A percentile compares a stretch with the other conserved stretches of the same genome.
Conservation (phyloP, 2,329 filamentous ascomycete genomes). For the Colletotrichum sp. region DNA sequence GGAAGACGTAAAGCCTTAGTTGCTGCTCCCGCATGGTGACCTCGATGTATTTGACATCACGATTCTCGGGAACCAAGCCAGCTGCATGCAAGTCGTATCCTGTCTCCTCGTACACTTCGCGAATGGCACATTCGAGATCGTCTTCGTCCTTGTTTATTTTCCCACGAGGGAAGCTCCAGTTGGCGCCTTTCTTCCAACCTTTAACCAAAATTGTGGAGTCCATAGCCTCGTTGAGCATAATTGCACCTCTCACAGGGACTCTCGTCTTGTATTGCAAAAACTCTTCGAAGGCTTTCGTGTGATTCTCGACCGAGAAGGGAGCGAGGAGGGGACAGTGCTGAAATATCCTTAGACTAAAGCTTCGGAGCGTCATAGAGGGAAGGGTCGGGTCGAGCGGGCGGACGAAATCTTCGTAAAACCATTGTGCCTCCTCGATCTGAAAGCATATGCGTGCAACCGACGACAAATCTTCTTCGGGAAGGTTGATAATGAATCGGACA, state of each 20-base stretch:
- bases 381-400: conserved; percentile 84
- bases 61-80: conserved; percentile 73
- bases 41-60: conserved; percentile 80
- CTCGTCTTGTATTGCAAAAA: conserved; percentile 95
- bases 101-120: conserved; percentile 96
- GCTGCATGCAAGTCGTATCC: conserved; percentile 82
- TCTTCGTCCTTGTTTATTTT: conserved; percentile 99
- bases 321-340: conserved; percentile 91
- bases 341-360: conserved; percentile 90
- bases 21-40: conserved; percentile 92
- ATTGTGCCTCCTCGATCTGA: conserved; percentile 98
- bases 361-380: conserved; percentile 83
- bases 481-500: conserved; percentile 97
- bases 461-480: conserved; percentile 87
- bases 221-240: conserved; percentile 93
- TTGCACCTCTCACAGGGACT: conserved; percentile 91
- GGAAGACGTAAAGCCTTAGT: conserved; percentile 90
- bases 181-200: conserved; percentile 96
- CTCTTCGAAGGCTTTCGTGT: conserved; percentile 84
- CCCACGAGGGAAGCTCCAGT: conserved; percentile 95
- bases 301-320: conserved; percentile 77
- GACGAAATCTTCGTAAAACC: conserved; percentile 99
- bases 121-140: conserved; percentile 89
- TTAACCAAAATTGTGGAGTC: conserved; percentile 92
- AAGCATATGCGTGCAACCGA: conserved; percentile 96